phyloP scores from a whole-genome alignment of 805 yeast genomes.

The Lipomyces oligophaga region DNA sequence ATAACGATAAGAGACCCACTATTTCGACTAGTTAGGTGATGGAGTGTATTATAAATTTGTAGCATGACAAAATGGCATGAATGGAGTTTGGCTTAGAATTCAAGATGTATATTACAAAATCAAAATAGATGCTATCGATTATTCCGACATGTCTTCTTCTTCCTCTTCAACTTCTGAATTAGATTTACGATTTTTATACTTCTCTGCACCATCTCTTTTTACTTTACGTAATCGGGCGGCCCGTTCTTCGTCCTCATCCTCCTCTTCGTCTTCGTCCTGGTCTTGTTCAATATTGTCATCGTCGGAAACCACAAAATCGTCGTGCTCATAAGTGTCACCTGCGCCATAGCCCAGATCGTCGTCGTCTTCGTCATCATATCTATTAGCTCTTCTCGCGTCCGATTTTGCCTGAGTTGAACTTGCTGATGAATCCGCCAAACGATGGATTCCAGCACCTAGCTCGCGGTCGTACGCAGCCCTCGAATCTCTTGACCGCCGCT shows the following conservation, averaged over 20 bases:
- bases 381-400: conserved; percentile 5
- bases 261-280: conserved; percentile 6
- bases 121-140: too few species aligned
- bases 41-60: background rate
- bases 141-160: too few species aligned
- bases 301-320: conserved; percentile 38
- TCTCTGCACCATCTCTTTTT: conserved; percentile 34
- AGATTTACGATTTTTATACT: conserved; percentile 16
- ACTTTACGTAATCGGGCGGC: conserved; percentile 35
- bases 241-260: conserved; percentile 35
- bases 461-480: conserved; percentile 12
- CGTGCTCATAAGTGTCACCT: conserved; percentile 38
- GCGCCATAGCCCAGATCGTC: conserved; percentile 31
- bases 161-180: conserved; percentile 35
- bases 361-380: conserved; percentile 15
- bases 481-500: conserved; percentile 16
- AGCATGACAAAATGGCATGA: too few species aligned
- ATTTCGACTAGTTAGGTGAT: background rate
- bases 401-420: too few species aligned
- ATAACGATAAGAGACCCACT: conserved; percentile 33
- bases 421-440: conserved; percentile 3
- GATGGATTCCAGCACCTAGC: conserved; percentile 4
- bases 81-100: too few species aligned
- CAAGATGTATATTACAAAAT: too few species aligned
- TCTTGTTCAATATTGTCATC: too few species aligned